Evolutionary conservation across 208 protist genomes (phyloP), one percentile per base, ranked within the genome.

Genomic region (Trypanosoma theileri): DNA sequence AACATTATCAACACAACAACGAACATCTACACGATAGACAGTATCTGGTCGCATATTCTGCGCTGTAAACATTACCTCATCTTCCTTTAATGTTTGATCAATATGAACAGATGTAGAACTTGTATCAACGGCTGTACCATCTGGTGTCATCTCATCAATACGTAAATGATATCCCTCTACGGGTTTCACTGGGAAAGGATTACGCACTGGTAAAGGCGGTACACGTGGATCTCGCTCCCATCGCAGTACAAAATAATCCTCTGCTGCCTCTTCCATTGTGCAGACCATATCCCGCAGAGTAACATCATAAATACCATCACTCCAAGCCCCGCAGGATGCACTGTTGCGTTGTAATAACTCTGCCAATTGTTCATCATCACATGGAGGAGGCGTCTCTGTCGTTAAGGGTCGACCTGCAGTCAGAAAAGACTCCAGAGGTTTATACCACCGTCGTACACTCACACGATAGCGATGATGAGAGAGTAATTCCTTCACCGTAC

Each of bases 361-460:
- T 0, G 62, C 57, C 40, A 94, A 69, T 48, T 77, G 48, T 7
- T 66, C 64, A 42, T 85, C 73, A 28, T 67, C 75, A 13, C 44
- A 74, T 0, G 59, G 16, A 52, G 56, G 44, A 13, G 51, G 28
- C 6, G 28, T 35, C 6, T 35, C 28, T 6, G 6, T 6, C 6
- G 28, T 35, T 35, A 35, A 6, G 6, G 28, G 28, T 35, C 28
- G 28, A 35, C 28, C 28, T 6, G 6, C 28, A 8, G 28, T 35
- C 1, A 78, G 24, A 69, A 91, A 89, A 28, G 70, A 63, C 44
- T 88, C 84, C 51, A 80, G 62, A 4, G 89, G 89, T 26, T 83
- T 75, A 62, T 93, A 95, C 90, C 92, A 97, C 16, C 89, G 86
- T n/a, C 92, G 83, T 67, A 97, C 89, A 21, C 77, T 66, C n/a